Conservation (phyloP, 305 asterid species). For the Fraxinus baroniana region DNA sequence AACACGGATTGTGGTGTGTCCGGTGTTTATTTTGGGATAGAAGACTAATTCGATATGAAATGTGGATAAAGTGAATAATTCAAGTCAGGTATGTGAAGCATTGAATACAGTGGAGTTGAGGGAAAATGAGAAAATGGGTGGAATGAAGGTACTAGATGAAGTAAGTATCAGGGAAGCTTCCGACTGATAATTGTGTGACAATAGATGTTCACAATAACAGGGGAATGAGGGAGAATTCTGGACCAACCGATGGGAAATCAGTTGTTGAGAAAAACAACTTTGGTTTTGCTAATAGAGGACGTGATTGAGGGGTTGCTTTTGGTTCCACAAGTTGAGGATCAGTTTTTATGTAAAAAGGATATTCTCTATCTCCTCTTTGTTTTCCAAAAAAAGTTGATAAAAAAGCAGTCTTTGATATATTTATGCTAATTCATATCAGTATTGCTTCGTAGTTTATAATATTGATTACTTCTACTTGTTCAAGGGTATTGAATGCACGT, state of each 20-base stretch:
- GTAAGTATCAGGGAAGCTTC: slow-evolving; percentile 9
- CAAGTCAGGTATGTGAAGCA: slow-evolving; percentile 52
- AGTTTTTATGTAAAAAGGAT: background rate
- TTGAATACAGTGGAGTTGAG: slow-evolving; percentile 57
- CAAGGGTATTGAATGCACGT: background rate
- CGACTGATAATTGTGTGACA: slow-evolving; percentile 24
- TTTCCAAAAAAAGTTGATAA: background rate
- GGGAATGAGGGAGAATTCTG: slow-evolving; percentile 15
- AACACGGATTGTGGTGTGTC: slow-evolving; percentile 18
- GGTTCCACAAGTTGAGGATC: slow-evolving; percentile 25
- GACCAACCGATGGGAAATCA: slow-evolving; percentile 8
- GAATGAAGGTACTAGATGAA: slow-evolving; percentile 10
- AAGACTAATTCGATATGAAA: slow-evolving; percentile 11
- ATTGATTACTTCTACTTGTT: background rate
- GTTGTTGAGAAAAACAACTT: slow-evolving; percentile 20
- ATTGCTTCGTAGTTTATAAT: background rate
- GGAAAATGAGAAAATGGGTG: slow-evolving; percentile 34
- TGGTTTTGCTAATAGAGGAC: slow-evolving; percentile 25
- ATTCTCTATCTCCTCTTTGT: background rate
- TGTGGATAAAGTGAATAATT: slow-evolving; percentile 36
- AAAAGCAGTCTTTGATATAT: too few relatives aligned
- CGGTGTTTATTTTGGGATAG: slow-evolving; percentile 24
- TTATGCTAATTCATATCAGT: background rate
- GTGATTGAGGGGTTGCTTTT: slow-evolving; percentile 17
- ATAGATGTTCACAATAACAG: slow-evolving; percentile 47